Evolutionary conservation across 2,329 filamentous ascomycete species (phyloP).

Genomic region (Alternaria ethzedia): DNA sequence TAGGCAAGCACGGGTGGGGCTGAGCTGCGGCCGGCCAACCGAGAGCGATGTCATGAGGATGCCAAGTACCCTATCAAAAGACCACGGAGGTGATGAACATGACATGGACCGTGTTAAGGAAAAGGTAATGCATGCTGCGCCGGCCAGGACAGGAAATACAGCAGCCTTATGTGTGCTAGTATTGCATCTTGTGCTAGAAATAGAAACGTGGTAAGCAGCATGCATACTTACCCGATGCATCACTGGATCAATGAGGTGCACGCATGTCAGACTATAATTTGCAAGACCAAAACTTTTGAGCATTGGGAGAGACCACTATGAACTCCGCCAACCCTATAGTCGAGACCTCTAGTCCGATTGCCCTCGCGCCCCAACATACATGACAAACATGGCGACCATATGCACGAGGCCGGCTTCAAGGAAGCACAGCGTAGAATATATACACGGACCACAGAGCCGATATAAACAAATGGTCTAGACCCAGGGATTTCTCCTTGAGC

Average conservation of each 20-base stretch:
- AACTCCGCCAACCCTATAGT: constrained; percentile 5
- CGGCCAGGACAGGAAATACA: not conserved
- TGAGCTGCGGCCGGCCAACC: not conserved
- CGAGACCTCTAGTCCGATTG: constrained; percentile 5
- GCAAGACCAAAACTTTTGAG: constrained; percentile 16
- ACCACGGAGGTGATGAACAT: not conserved
- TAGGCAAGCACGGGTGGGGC: constrained; percentile 1
- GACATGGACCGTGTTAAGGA: not conserved
- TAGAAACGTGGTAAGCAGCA: not conserved
- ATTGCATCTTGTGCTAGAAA: not conserved
- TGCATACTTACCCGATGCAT: not conserved
- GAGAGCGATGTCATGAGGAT: not conserved
- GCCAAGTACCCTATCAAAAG: not conserved
- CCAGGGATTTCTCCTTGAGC: constrained; percentile 7
- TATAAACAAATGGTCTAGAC: constrained; percentile 11
- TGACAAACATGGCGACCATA: constrained; percentile 27
- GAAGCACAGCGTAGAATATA: constrained; percentile 13
- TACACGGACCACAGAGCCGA: constrained; percentile 17
- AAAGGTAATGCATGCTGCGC: not conserved
- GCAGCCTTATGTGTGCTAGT: not conserved
- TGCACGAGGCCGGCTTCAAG: constrained; percentile 14
- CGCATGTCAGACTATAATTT: not conserved
- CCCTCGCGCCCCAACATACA: constrained; percentile 8
- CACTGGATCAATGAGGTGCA: not conserved
- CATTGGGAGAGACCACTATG: constrained; percentile 13